These are phyloP conservation scores for Beauveria sp. DNA, from an alignment of 2,329 filamentous ascomycete species.

Conservation along the genomic window DNA sequence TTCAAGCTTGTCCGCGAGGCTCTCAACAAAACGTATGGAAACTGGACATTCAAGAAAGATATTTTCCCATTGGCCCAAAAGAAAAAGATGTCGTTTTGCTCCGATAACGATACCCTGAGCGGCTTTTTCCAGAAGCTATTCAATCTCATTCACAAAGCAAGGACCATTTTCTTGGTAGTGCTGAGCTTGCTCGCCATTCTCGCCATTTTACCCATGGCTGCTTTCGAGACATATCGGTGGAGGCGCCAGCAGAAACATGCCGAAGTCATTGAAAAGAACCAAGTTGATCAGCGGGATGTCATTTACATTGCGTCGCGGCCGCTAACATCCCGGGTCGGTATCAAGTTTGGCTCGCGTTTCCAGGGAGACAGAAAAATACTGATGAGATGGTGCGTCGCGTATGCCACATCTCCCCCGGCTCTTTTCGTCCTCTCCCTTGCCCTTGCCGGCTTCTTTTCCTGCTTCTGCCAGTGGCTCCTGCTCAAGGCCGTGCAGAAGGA, in stretches of 20 bases:
- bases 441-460: constrained; percentile 72
- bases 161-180: constrained; percentile 68
- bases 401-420: constrained; percentile 76
- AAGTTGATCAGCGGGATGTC: constrained; percentile 76
- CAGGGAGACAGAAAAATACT: constrained; percentile 61
- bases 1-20: constrained; percentile 72
- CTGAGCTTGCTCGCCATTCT: constrained; percentile 63
- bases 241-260: constrained; percentile 63
- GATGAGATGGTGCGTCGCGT: constrained; percentile 75
- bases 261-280: constrained; percentile 54
- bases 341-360: constrained; percentile 61
- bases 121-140: constrained; percentile 74
- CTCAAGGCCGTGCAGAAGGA: constrained; percentile 65
- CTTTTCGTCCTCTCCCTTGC: constrained; percentile 82
- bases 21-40: constrained; percentile 62
- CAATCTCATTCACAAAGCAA: constrained; percentile 57
- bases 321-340: constrained; percentile 62
- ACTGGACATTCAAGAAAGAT: constrained; percentile 69
- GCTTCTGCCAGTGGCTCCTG: constrained; percentile 75
- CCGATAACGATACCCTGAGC: constrained; percentile 71
- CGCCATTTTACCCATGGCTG: constrained; percentile 72
- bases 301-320: constrained; percentile 83
- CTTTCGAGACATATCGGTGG: constrained; percentile 72
- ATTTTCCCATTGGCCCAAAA: constrained; percentile 79
- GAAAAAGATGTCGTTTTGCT: constrained; percentile 78